Evolutionary conservation across 768 basidiomycete species (phyloP).

Genomic region (Boletellus sp.): DNA sequence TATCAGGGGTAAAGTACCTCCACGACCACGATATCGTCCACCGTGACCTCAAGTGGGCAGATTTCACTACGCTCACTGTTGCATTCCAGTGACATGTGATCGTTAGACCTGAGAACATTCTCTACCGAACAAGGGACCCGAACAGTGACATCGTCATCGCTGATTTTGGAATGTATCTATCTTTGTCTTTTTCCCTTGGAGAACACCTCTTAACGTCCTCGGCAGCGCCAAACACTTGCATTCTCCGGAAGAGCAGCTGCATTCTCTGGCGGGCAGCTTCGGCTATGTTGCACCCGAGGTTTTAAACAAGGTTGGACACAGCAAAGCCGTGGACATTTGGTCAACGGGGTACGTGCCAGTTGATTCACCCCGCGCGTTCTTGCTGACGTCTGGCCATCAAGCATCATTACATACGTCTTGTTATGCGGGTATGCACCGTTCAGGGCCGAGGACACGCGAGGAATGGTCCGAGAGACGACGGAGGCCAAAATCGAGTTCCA

Average conservation of each 20-base stretch:
- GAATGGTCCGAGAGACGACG: slow-evolving; percentile 80
- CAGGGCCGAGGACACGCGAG: slow-evolving; percentile 72
- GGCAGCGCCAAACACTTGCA: slow-evolving; percentile 79
- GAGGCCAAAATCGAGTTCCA: slow-evolving; percentile 87
- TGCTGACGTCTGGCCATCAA: slow-evolving; percentile 27
- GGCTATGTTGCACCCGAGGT: slow-evolving; percentile 94
- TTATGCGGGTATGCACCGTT: slow-evolving; percentile 96
- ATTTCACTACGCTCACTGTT: background rate
- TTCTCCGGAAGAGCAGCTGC: slow-evolving; percentile 64
- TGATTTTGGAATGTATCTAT: slow-evolving; percentile 90
- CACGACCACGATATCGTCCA: slow-evolving; percentile 94
- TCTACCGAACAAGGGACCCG: slow-evolving; percentile 75
- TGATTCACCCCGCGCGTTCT: background rate
- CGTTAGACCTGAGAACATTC: slow-evolving; percentile 87
- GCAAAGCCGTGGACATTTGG: slow-evolving; percentile 94
- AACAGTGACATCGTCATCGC: slow-evolving; percentile 91
- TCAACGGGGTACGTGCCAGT: slow-evolving; percentile 67
- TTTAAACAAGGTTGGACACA: slow-evolving; percentile 74
- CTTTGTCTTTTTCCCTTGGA: background rate
- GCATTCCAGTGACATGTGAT: background rate
- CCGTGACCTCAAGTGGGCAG: slow-evolving; percentile 81
- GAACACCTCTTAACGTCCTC: background rate
- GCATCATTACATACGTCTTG: slow-evolving; percentile 92
- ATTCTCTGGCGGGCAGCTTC: slow-evolving; percentile 73
- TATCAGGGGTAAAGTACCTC: slow-evolving; percentile 85